Base-by-base conservation (phyloP, 805 yeast genomes). In the Metschnikowia cubensis region DNA sequence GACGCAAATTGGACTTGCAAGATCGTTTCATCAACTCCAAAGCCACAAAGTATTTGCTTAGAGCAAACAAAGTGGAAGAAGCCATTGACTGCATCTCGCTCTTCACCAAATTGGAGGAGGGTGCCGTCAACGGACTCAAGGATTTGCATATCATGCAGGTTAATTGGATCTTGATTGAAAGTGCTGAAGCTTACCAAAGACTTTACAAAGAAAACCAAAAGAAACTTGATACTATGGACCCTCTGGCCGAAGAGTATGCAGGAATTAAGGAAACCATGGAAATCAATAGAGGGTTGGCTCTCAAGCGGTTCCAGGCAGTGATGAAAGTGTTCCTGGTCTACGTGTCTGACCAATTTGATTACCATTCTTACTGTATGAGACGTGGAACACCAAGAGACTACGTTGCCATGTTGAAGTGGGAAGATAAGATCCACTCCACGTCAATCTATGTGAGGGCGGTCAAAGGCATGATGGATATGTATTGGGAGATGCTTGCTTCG, bases 21-120 rank as follows among this genome's bases (percentile, higher is more conserved):
- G 99, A 94, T 68, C 76, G 99, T 56, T 92, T 88, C 64, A 81
- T 94, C 62, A 94, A 94, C 66, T 81, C 96, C 49, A 90, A 89
- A 62, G 77, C 96, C 6, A 87, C 87, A 42, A 89, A 89, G 64
- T 94, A 94, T 62, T 81, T 79, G 46, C 67, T 92, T 53, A 78
- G 97, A 60, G 89, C 94, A 11, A 80, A 87, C 62, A 68, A 80
- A 51, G 73, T 88, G 20, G 87, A 86, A 29, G 80, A 83, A 53
- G 97, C 96, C 1, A 77, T 87, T 47, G 83, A 81, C 47, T 70
- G 81, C 29, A 85, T 88, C 15, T 82, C 92, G 2, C 67, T 89
- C 50, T 94, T 94, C 74, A 89, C 97, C 17, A 85, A 85, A 62
- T 55, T 71, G 41, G 89, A 87, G 58, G 96, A 88, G 41, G 82